phyloP scores from a whole-genome alignment of 2,329 filamentous ascomycete species.

The Exophiala spinifera region DNA sequence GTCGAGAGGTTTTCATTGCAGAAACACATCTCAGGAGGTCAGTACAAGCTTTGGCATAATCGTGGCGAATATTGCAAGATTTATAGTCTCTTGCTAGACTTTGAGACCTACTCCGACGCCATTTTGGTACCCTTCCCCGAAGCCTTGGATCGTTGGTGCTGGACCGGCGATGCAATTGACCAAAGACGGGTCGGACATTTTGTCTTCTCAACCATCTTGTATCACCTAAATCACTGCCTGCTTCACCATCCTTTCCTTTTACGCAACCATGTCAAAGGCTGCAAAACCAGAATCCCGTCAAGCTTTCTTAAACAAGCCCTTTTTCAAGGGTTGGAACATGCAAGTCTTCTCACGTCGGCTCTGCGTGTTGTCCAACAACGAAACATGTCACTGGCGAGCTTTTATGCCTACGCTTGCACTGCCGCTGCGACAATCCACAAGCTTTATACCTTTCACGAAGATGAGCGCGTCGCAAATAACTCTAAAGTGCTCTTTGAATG shows the following conservation, averaged over 20 bases:
- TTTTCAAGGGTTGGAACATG: constrained; percentile 33
- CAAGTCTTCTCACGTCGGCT: constrained; percentile 31
- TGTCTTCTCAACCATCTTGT: constrained; percentile 35
- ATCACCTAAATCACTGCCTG: constrained; percentile 37
- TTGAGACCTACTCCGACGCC: constrained; percentile 35
- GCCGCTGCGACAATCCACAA: constrained; percentile 27
- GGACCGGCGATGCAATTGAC: constrained; percentile 19
- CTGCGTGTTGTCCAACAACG: constrained; percentile 28
- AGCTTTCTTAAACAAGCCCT: constrained; percentile 34
- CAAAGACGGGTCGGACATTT: constrained; percentile 31
- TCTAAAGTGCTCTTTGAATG: constrained; percentile 8
- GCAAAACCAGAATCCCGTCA: constrained; percentile 30
- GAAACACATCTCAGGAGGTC: constrained; percentile 25
- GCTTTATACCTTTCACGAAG: constrained; percentile 9
- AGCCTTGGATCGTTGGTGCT: constrained; percentile 13
- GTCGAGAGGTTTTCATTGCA: constrained; percentile 33
- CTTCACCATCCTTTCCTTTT: constrained; percentile 38
- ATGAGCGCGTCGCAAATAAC: constrained; percentile 7
- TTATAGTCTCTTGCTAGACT: constrained; percentile 33
- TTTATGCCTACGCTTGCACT: constrained; percentile 35
- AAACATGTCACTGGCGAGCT: constrained; percentile 31
- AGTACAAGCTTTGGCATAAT: constrained; percentile 38
- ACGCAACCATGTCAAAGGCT: constrained; percentile 30
- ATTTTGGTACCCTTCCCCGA: constrained; percentile 26
- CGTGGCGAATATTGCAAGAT: constrained; percentile 36